Evolutionary conservation across 2,329 filamentous ascomycete genomes (phyloP).

Genomic region (Diaporthe vexans): DNA sequence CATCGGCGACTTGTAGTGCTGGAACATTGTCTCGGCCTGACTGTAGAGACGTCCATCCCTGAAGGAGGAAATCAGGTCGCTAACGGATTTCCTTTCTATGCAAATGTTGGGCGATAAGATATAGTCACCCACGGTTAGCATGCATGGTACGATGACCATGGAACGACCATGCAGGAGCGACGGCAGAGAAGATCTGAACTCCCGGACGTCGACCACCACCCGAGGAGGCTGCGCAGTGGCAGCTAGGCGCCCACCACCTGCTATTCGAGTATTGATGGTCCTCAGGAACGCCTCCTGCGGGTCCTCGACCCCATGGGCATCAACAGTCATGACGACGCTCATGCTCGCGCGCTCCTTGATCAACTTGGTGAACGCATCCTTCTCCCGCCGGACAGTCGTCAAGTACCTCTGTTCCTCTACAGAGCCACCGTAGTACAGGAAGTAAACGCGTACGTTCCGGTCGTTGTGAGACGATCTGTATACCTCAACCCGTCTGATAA

Average conservation of each 20-base stretch:
- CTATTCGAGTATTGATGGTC: constrained; percentile 96
- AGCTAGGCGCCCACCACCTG: constrained; percentile 86
- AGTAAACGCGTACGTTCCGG: constrained; percentile 91
- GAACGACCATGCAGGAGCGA: constrained; percentile 90
- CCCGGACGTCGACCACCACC: constrained; percentile 94
- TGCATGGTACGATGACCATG: constrained; percentile 92
- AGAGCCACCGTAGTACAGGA: constrained; percentile 94
- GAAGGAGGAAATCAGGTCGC: constrained; percentile 92
- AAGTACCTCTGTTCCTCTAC: constrained; percentile 97
- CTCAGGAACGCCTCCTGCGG: constrained; percentile 93
- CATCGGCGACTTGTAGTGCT: constrained; percentile 90
- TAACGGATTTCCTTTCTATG: constrained; percentile 93
- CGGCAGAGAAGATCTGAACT: constrained; percentile 93
- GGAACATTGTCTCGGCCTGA: constrained; percentile 94
- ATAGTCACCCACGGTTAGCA: constrained; percentile 97
- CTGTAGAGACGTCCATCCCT: constrained; percentile 91
- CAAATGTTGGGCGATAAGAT: constrained; percentile 92
- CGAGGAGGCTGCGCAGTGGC: constrained; percentile 90
- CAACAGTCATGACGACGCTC: constrained; percentile 86
- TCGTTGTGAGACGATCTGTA: constrained; percentile 95
- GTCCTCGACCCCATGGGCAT: constrained; percentile 78
- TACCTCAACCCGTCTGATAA: constrained; percentile 94
- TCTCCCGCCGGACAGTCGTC: constrained; percentile 90
- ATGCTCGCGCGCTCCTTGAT: constrained; percentile 96
- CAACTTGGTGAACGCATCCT: constrained; percentile 93